phyloP scores from a whole-genome alignment of 768 basidiomycete genomes.

The Leccinum longicurvipes region DNA sequence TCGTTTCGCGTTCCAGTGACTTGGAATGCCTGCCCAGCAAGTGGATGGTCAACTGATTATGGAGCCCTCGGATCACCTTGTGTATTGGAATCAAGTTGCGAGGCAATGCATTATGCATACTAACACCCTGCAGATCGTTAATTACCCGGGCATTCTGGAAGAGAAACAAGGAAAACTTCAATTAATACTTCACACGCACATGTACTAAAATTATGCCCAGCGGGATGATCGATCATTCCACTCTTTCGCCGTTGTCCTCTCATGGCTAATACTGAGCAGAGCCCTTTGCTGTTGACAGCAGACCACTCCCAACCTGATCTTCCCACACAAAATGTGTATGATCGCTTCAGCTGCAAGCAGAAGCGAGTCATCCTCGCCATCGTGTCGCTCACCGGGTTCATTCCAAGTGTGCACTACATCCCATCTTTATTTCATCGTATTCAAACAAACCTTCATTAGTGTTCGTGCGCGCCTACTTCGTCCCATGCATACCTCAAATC shows the following conservation, averaged over 20 bases:
- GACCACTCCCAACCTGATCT: neutral
- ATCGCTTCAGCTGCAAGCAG: conserved; percentile 49
- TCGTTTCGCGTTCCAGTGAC: too few relatives aligned
- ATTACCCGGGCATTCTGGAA: too few relatives aligned
- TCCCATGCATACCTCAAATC: conserved; percentile 73
- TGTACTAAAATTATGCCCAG: neutral
- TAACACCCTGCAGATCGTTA: neutral
- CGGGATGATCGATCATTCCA: neutral
- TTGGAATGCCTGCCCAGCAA: too few relatives aligned
- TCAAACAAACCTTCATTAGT: conserved; percentile 37
- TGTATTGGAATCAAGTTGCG: too few relatives aligned
- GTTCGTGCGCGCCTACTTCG: conserved; percentile 64
- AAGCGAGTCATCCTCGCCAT: conserved; percentile 56
- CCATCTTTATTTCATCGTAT: neutral
- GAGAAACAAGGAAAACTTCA: too few relatives aligned
- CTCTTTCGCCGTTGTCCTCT: neutral
- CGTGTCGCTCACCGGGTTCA: conserved; percentile 57
- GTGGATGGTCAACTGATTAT: too few relatives aligned
- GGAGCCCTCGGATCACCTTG: too few relatives aligned
- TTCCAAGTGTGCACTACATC: conserved; percentile 48
- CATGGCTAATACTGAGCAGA: neutral
- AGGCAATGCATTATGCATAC: neutral
- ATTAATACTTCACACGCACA: neutral
- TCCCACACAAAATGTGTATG: conserved; percentile 41
- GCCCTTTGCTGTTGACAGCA: neutral